These are phyloP conservation scores for Cladophialophora chaetospira DNA, from an alignment of 2,329 filamentous ascomycete species.

Conservation along the genomic window DNA sequence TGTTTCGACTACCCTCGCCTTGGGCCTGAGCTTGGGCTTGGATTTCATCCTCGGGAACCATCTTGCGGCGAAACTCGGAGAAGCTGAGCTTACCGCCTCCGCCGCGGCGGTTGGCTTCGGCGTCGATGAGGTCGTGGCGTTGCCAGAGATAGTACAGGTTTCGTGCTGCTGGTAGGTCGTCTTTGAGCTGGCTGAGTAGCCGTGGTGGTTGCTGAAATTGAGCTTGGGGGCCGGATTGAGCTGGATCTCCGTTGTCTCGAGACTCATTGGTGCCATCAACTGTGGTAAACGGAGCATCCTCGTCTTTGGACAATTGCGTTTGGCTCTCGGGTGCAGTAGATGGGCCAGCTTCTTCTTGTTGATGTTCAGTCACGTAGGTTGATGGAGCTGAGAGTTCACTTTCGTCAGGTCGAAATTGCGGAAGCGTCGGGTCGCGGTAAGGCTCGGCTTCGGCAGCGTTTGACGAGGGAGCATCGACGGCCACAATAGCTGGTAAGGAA, in stretches of 20 bases:
- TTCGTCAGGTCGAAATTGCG: slow-evolving; percentile 49
- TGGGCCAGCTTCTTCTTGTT: no score
- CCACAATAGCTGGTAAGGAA: no score
- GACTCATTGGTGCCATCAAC: background rate
- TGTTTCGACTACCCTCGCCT: slow-evolving; percentile 8
- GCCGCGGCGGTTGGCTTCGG: slow-evolving; percentile 69
- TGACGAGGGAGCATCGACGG: background rate
- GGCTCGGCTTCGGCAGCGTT: background rate
- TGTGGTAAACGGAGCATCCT: background rate
- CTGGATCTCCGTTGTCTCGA: background rate
- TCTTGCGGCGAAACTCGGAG: slow-evolving; percentile 75
- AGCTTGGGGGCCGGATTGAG: background rate
- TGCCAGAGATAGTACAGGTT: slow-evolving; percentile 43
- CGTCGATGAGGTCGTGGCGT: slow-evolving; percentile 64
- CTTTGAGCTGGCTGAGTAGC: slow-evolving; percentile 9
- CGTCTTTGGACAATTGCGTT: slow-evolving; percentile 33
- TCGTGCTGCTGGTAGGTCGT: slow-evolving; percentile 12
- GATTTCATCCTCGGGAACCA: slow-evolving; percentile 59
- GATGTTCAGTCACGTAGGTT: no score
- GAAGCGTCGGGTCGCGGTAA: slow-evolving; percentile 47
- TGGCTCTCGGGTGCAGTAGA: slow-evolving; percentile 37
- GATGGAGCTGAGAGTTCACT: no score
- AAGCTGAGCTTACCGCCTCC: slow-evolving; percentile 76
- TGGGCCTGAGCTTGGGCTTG: no score
- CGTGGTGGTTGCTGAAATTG: background rate